These are phyloP conservation scores for Tulasnella sp. DNA, from an alignment of 768 basidiomycete genomes.

Conservation along the genomic window DNA sequence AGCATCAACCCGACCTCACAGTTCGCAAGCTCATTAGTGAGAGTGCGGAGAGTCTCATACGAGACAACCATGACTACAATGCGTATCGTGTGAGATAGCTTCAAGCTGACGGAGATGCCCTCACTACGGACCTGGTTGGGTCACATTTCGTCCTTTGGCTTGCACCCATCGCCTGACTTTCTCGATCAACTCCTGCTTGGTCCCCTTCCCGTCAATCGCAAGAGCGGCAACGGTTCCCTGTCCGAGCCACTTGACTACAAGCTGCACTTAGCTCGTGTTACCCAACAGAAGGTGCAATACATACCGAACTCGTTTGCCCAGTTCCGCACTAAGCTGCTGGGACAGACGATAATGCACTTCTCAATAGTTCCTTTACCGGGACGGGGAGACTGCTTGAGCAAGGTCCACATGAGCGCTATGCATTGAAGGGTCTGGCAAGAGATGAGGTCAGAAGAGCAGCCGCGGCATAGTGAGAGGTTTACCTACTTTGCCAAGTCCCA, in stretches of 20 bases:
- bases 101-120: background rate
- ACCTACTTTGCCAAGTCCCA: constrained; percentile 66
- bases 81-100: background rate
- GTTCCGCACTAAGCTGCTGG: constrained; percentile 91
- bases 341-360: constrained; percentile 96
- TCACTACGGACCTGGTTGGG: constrained; percentile 63
- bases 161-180: constrained; percentile 84
- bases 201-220: constrained; percentile 86
- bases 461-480: background rate
- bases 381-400: constrained; percentile 89
- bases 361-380: constrained; percentile 81
- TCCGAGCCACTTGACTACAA: constrained; percentile 88
- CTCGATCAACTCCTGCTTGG: constrained; percentile 65
- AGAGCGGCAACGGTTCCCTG: constrained; percentile 69
- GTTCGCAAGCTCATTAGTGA: constrained; percentile 61
- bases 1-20: constrained; percentile 85
- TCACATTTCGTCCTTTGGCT: constrained; percentile 78
- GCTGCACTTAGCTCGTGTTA: background rate
- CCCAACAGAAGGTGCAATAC: constrained; percentile 18
- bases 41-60: constrained; percentile 84
- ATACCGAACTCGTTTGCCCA: constrained; percentile 95
- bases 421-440: constrained; percentile 85
- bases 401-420: constrained; percentile 88
- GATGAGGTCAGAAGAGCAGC: background rate
- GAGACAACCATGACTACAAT: constrained; percentile 91